A percentile compares a stretch with the other conserved stretches of the same genome.
These are phyloP conservation scores for Neonectria magnoliae DNA, from an alignment of 2,329 filamentous ascomycete genomes.

Conservation along the genomic window DNA sequence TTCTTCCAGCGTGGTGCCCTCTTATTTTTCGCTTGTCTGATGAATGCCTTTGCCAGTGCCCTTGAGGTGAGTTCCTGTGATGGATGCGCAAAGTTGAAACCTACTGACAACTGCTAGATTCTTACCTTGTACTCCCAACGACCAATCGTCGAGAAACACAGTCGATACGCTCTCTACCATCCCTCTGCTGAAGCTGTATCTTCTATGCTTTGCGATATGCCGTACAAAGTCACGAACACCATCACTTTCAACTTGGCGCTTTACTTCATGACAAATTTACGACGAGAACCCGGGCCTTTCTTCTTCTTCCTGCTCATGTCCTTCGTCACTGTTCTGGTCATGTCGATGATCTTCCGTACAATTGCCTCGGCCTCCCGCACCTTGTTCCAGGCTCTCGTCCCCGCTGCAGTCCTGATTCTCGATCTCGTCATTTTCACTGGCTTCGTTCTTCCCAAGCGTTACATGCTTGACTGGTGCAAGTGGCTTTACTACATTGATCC, in stretches of 20 bases:
- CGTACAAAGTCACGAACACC: conserved; percentile 77
- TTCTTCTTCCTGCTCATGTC: conserved; percentile 87
- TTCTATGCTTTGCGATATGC: conserved; percentile 87
- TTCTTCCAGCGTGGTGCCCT: conserved; percentile 84
- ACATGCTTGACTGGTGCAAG: conserved; percentile 83
- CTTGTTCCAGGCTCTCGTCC: conserved; percentile 44
- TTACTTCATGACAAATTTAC: conserved; percentile 89
- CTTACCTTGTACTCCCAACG: conserved; percentile 88
- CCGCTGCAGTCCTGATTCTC: conserved; percentile 43
- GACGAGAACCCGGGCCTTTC: conserved; percentile 78
- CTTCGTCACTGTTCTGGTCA: conserved; percentile 75
- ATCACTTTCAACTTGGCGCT: conserved; percentile 81
- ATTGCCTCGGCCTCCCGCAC: conserved; percentile 43
- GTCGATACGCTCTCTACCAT: conserved; percentile 87
- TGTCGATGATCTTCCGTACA: conserved; percentile 71
- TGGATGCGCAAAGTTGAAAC: background rate
- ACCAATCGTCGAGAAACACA: conserved; percentile 91
- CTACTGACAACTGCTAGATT: conserved; percentile 61
- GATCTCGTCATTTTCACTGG: conserved; percentile 73
- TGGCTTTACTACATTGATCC: conserved; percentile 88
- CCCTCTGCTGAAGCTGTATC: conserved; percentile 88
- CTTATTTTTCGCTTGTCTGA: conserved; percentile 87
- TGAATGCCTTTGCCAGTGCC: conserved; percentile 85
- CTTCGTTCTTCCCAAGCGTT: conserved; percentile 70
- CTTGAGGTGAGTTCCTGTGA: conserved; percentile 67